Base-by-base conservation (phyloP, 345 rosid species). In the Corchorus olitorius region DNA sequence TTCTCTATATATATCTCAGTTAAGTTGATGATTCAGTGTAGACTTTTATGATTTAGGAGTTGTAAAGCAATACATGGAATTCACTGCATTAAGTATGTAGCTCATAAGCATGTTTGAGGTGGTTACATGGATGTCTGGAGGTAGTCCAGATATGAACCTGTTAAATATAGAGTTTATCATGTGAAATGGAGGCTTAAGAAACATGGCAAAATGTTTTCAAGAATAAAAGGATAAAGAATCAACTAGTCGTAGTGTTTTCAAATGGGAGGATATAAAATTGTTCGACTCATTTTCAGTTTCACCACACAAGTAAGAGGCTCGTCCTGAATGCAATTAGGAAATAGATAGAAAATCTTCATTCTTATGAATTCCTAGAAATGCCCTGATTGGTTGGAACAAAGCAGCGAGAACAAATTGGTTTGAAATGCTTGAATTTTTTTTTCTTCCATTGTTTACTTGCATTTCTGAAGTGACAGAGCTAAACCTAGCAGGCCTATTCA, bases 161-260 rank as follows among this genome's bases (percentile, higher is more conserved):
- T 53, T 17, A 53, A 16, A 17, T 53, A 12, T 39, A 65, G 69
- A 41, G 17, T 17, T 20, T 65, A 65, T 22, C 37, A 10, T 11
- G 41, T 15, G 37, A 62, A 27, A 72, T 59, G 49, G 71, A 39
- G 34, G 34, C 35, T 35, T 77, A 60, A 37, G 45, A 50, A 66
- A 49, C 9, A 13, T 34, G 11, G 61, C 60, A 27, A 50, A 17
- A 55, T 55, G 63, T 69, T 49, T 49, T 33, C 15, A 72, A 53
- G 52, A 54, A 72, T n/a, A 58, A 9, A 43, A 43, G 45, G 8
- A 10, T 19, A 20, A 9, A 2, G 12, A 33, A 60, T 27, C 60
- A 19, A 55, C 27, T 55, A 55, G 6, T 54, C 4, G 60, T 8
- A 55, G 27, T 55, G 60, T n/a, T 55, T n/a, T 8, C 60, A 10